phyloP scores from a whole-genome alignment of 805 yeast genomes.

The Brettanomyces sp. region DNA sequence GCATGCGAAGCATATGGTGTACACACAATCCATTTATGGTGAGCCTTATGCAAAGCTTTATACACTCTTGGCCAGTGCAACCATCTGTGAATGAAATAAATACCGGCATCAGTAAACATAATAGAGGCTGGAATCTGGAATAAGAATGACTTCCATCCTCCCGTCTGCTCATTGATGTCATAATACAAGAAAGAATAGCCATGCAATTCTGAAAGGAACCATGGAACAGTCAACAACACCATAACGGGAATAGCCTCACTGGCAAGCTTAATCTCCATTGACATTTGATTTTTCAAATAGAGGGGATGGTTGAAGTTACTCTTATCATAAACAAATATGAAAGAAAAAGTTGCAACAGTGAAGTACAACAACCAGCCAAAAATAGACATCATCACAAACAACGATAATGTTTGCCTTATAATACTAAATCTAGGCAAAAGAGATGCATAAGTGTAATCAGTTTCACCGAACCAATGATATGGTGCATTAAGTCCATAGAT shows the following conservation, averaged over 20 bases:
- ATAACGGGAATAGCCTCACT: constrained; percentile 75
- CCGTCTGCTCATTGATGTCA: constrained; percentile 49
- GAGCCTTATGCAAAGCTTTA: constrained; percentile 87
- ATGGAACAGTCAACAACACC: constrained; percentile 83
- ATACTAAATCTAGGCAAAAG: constrained; percentile 62
- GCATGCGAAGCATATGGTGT: constrained; percentile 98
- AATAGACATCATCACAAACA: constrained; percentile 60
- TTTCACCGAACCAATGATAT: constrained; percentile 50
- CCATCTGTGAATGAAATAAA: constrained; percentile 85
- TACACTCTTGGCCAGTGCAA: constrained; percentile 89
- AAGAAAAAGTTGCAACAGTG: constrained; percentile 66
- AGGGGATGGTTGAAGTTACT: constrained; percentile 92
- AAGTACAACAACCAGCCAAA: constrained; percentile 87
- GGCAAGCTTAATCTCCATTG: constrained; percentile 74
- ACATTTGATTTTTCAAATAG: constrained; percentile 87
- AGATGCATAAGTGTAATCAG: constrained; percentile 54
- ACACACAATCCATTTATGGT: constrained; percentile 98
- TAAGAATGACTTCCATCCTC: constrained; percentile 57
- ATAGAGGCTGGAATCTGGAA: constrained; percentile 71
- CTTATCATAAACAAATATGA: constrained; percentile 72
- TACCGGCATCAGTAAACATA: constrained; percentile 89
- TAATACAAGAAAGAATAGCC: constrained; percentile 79
- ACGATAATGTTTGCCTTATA: constrained; percentile 59
- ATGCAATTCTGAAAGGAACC: constrained; percentile 75
- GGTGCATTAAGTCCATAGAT: constrained; percentile 32